phyloP scores from a whole-genome alignment of 768 basidiomycete genomes.

The Paxillus rubicundulus region DNA sequence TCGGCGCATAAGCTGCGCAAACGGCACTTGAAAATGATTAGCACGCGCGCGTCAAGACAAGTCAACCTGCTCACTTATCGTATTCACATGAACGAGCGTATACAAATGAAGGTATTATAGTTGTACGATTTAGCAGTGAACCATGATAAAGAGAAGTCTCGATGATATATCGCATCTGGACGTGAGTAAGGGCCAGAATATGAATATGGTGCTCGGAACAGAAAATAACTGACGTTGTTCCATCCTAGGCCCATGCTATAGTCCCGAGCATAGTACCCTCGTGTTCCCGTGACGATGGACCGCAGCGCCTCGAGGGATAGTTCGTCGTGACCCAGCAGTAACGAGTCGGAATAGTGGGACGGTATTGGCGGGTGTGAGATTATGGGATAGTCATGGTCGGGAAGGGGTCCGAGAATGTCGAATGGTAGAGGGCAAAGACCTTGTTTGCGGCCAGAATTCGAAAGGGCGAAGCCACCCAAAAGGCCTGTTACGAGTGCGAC shows the following conservation, averaged over 20 bases:
- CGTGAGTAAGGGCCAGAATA: slow-evolving; percentile 1
- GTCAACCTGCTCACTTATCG: slow-evolving; percentile 14
- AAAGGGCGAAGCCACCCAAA: slow-evolving; percentile 25
- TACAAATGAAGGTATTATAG: slow-evolving; percentile 43
- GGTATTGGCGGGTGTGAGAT: background rate
- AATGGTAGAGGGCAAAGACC: slow-evolving; percentile 23
- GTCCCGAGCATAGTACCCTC: slow-evolving; percentile 45
- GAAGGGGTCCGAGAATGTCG: background rate
- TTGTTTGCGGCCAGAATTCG: slow-evolving; percentile 11
- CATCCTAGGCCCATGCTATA: slow-evolving; percentile 45
- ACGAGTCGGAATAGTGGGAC: background rate
- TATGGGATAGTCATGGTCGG: background rate
- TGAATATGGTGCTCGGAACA: background rate
- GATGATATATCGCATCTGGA: slow-evolving; percentile 47
- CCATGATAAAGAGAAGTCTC: slow-evolving; percentile 45
- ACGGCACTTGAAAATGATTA: slow-evolving; percentile 23
- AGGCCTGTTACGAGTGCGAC: slow-evolving; percentile 22
- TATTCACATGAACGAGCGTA: slow-evolving; percentile 46
- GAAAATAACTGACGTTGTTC: slow-evolving; percentile 40
- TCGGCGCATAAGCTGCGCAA: slow-evolving; percentile 41
- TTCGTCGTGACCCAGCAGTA: slow-evolving; percentile 18
- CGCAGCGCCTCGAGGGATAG: slow-evolving; percentile 32
- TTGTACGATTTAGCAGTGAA: slow-evolving; percentile 41
- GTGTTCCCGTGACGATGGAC: slow-evolving; percentile 35
- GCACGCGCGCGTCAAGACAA: background rate